A percentile compares a stretch with the other conserved stretches of the same genome.
Conservation (phyloP, 257 asterid species). For the Gentiana straminea region DNA sequence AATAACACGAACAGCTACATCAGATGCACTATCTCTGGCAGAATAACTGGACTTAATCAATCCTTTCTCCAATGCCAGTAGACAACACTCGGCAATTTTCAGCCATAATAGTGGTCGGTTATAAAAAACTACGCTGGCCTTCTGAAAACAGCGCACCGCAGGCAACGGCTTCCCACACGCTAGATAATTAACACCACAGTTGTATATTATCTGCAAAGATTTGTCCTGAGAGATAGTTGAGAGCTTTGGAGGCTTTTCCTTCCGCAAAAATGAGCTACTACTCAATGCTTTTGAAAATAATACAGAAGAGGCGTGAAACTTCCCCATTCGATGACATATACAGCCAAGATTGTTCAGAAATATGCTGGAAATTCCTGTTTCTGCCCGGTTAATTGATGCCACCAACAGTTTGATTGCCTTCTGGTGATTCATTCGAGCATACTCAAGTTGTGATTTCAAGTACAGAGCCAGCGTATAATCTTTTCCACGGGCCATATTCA, state of each 20-base stretch:
- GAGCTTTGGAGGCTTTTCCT: conserved; percentile 58
- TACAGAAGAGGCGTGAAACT: conserved; percentile 54
- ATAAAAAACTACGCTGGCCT: conserved; percentile 46
- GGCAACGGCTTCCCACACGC: conserved; percentile 69
- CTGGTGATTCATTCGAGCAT: conserved; percentile 67
- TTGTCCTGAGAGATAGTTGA: conserved; percentile 53
- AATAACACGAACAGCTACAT: conserved; percentile 41
- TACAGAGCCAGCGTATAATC: conserved; percentile 70
- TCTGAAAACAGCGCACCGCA: conserved; percentile 71
- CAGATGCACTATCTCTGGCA: conserved; percentile 27
- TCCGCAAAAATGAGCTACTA: conserved; percentile 33
- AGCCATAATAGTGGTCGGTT: conserved; percentile 76
- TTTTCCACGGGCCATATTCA: conserved; percentile 74
- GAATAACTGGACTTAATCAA: conserved; percentile 33
- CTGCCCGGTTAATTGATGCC: conserved; percentile 53
- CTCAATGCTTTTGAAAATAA: conserved; percentile 71
- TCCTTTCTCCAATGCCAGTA: conserved; percentile 74
- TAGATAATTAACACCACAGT: conserved; percentile 66
- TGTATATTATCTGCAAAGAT: conserved; percentile 52
- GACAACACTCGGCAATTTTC: conserved; percentile 80
- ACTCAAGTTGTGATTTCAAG: conserved; percentile 88
- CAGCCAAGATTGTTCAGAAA: conserved; percentile 88
- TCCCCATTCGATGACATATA: conserved; percentile 63
- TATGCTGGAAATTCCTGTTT: conserved; percentile 57
- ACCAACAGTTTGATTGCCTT: conserved; percentile 76